These are phyloP conservation scores for Cucurbita pepo DNA, from an alignment of 306 rosid genomes.

Conservation along the genomic window DNA sequence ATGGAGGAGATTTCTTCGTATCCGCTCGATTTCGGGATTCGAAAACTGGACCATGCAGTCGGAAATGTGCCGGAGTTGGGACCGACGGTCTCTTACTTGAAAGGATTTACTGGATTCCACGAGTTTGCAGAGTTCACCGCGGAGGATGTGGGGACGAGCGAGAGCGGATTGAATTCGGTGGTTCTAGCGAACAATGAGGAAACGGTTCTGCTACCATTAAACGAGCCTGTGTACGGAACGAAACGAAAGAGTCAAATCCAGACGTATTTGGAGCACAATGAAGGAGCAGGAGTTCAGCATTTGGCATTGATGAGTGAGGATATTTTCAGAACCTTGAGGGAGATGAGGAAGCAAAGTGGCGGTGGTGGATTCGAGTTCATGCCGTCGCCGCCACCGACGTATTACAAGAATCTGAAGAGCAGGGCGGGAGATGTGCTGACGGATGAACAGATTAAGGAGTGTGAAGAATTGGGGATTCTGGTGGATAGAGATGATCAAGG, in stretches of 20 bases:
- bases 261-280: constrained; percentile 88
- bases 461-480: constrained; percentile 82
- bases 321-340: constrained; percentile 61
- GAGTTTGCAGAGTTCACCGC: constrained; percentile 96
- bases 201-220: constrained; percentile 58
- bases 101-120: constrained; percentile 58
- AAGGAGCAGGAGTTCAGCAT: constrained; percentile 82
- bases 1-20: constrained; percentile 18
- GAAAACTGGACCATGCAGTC: constrained; percentile 76
- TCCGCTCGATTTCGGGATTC: constrained; percentile 55
- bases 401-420: constrained; percentile 49
- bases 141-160: constrained; percentile 78
- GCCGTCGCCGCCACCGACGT: constrained; percentile 90
- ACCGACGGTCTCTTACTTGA: constrained; percentile 32
- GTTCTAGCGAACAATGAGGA: constrained; percentile 72
- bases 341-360: constrained; percentile 57
- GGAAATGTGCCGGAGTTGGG: constrained; percentile 64
- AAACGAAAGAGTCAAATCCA: constrained; percentile 87
- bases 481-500: constrained; percentile 92
- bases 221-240: constrained; percentile 81
- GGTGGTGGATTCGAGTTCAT: constrained; percentile 81
- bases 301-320: constrained; percentile 44
- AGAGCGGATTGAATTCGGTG: constrained; percentile 71
- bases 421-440: constrained; percentile 59
- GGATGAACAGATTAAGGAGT: constrained; percentile 54